A percentile compares a stretch with the other conserved stretches of the same genome.
Conservation (phyloP, 345 rosid species). For the Eucalyptus curtisii region DNA sequence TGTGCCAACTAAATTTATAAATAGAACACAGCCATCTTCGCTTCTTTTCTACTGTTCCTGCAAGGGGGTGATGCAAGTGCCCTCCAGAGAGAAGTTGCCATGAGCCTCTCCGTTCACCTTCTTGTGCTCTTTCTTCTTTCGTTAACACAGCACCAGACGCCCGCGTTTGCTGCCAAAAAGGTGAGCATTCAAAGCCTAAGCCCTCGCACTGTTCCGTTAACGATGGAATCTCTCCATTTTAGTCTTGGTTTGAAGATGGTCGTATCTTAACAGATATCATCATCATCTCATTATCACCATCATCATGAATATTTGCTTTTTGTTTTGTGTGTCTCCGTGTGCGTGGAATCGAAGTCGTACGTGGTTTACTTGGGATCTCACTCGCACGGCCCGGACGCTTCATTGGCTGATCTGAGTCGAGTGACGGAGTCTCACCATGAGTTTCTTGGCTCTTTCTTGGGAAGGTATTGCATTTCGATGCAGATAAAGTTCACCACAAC, state of each 20-base stretch:
- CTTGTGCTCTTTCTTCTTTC: conserved; percentile 4
- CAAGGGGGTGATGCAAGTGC: background rate
- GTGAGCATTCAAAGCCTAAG: conserved; percentile 8
- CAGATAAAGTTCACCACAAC: background rate
- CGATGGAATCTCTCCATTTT: background rate
- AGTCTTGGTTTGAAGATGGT: background rate
- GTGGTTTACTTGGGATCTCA: conserved; percentile 82
- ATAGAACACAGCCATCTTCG: background rate
- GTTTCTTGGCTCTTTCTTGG: conserved; percentile 58
- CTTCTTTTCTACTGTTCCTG: background rate
- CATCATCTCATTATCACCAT: background rate
- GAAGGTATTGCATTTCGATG: conserved; percentile 21
- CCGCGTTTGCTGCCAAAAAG: conserved; percentile 29
- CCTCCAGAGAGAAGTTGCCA: background rate
- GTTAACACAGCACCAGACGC: conserved; percentile 2
- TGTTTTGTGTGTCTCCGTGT: background rate
- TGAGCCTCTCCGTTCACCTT: background rate
- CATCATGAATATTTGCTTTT: background rate
- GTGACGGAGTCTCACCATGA: conserved; percentile 44
- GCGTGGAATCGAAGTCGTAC: conserved; percentile 17
- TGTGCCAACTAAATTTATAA: background rate
- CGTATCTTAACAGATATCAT: background rate
- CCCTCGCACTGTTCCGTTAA: background rate
- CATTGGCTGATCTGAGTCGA: conserved; percentile 15
- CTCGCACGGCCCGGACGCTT: conserved; percentile 22